Evolutionary conservation across 345 rosid genomes (phyloP), one percentile per base, ranked within the genome.

Genomic region (Lumnitzera racemosa): DNA sequence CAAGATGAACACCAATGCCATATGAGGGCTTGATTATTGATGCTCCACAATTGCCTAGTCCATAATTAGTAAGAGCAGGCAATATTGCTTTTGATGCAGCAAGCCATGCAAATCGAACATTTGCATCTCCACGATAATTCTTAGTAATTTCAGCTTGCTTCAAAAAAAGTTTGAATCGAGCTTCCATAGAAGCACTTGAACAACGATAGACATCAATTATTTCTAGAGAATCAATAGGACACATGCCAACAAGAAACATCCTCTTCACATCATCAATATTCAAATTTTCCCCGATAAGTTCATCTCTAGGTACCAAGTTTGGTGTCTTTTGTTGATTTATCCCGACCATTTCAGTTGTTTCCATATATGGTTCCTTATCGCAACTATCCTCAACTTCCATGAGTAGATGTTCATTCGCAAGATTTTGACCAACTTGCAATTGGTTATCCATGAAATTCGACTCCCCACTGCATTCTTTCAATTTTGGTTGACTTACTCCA

Each of bases 71-170:
- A 4, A 95, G 46, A 0, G 74, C 67, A 47, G 79, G 61, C 31
- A 88, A 49, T 24, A 75, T 71, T 61, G 53, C 76, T 68, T 78
- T 82, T 41, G 91, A 73, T 50, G 81, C 60, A 77, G 88, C 81
- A 77, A 95, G 99, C 99, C 99, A 95, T 20, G 94, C 99, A 63
- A 80, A 81, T 56, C 70, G 70, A 63, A 95, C 77, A 67, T 88
- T 90, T 46, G 96, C 88, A 69, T 81, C 78, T 43, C 96, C 96
- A n/a, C 98, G 96, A 56, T 68, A 74, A 59, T 70, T 78, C 59
- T 70, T 64, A 0, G 81, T 83, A 23, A 95, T 78, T 61, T 88
- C 91, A 59, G 79, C 74, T 73, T 95, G 99, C 72, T 83, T 85
- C 71, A 74, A 72, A 61, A 95, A 95, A 72, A 89, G 80, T 62